These are phyloP conservation scores for Lasiodiplodia gonubiensis DNA, from an alignment of 2,329 filamentous ascomycete genomes.

Conservation along the genomic window DNA sequence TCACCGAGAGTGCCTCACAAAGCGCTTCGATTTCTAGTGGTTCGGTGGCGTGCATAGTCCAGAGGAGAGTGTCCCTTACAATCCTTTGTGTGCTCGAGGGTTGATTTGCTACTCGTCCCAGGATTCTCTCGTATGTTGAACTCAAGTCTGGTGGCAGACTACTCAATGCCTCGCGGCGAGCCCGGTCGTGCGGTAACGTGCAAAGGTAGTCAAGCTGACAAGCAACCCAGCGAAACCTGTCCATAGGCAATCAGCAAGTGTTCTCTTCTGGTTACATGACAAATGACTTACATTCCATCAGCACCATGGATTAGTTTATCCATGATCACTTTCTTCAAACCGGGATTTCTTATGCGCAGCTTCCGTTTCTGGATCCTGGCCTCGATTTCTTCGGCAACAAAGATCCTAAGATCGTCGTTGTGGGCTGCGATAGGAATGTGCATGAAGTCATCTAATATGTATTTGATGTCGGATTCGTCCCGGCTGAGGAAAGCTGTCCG, in stretches of 20 bases:
- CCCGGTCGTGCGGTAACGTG: neutral
- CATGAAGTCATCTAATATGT: neutral
- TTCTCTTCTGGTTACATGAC: neutral
- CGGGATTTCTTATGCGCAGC: neutral
- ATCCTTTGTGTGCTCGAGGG: neutral
- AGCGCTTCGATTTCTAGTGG: neutral
- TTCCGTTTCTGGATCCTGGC: neutral
- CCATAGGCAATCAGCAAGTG: neutral
- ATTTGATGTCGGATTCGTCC: neutral
- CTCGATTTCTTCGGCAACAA: slow-evolving; percentile 2
- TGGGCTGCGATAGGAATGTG: slow-evolving; percentile 10
- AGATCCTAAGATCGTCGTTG: neutral
- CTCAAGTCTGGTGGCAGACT: neutral
- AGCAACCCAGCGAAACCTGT: slow-evolving; percentile 17
- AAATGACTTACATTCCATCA: slow-evolving; percentile 6
- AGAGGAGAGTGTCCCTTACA: neutral
- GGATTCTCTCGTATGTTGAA: slow-evolving; percentile 10
- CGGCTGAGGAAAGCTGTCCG: neutral
- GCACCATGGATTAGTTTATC: neutral
- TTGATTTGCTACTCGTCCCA: neutral
- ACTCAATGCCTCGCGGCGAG: neutral
- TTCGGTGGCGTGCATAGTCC: neutral
- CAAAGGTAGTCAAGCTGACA: slow-evolving; percentile 13
- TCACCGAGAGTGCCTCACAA: neutral
- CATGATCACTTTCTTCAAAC: neutral